Evolutionary conservation across 83 land plant genomes (phyloP), one percentile per base, ranked within the genome.

Genomic region (Isoetes engelmannii): DNA sequence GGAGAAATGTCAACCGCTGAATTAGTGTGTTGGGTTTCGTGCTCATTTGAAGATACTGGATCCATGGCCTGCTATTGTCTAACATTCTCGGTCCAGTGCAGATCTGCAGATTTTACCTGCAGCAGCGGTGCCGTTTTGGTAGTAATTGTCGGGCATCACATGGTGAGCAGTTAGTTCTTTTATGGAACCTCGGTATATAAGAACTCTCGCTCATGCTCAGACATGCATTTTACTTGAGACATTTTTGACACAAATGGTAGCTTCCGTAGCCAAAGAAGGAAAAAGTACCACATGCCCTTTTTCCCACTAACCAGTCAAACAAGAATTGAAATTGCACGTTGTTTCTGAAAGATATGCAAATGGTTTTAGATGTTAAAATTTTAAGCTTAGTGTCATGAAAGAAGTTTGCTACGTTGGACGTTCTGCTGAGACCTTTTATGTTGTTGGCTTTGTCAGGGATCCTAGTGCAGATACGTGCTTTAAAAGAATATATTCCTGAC

Each of bases 21-120:
- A 64, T n/a, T 48, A 66, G 45, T 48, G 8, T n/a, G 48, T 50
- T 44, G 44, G 69, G 69, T 66, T 66, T 66, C 28, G n/a, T 48
- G 56, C 69, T 66, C 61, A 48, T 66, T 66, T 66, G 69, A 15
- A 48, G 50, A 42, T 42, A 48, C 50, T 66, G 60, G 21, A 41
- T 56, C 57, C 4, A 13, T 48, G 60, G 6, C 13, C 13, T 69
- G 43, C 71, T 57, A 43, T 51, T 59, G 20, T 69, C 43, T 45
- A 69, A 45, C 69, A 51, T 53, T 59, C 63, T 41, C 51, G 57
- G 71, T 69, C 72, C 56, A 55, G 83, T 91, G 89, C 96, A 95
- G 99, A 89, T 91, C 56, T 95, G 99, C 97, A 95, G 96, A 81
- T 95, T 88, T 84, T 91, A 81, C 80, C 82, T 85, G 75, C 97